phyloP scores from a whole-genome alignment of 1,284 basidiomycete genomes.

The Rhizoctonia solani region DNA sequence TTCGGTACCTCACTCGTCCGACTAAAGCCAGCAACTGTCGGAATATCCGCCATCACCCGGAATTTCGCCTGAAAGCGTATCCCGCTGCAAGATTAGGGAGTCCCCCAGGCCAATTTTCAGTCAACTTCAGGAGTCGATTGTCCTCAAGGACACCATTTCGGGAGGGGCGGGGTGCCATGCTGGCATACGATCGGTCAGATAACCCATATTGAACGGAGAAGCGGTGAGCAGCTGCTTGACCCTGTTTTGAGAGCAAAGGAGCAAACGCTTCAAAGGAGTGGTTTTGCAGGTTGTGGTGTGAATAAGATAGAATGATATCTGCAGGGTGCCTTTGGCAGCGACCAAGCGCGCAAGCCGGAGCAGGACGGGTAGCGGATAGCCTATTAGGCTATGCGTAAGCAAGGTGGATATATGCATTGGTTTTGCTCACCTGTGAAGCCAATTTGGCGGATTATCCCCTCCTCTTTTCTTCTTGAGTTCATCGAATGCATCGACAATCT shows the following conservation, averaged over 20 bases:
- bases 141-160: slow-evolving; percentile 52
- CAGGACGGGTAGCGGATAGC: slow-evolving; percentile 87
- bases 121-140: slow-evolving; percentile 42
- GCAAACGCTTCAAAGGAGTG: slow-evolving; percentile 65
- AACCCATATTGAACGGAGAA: slow-evolving; percentile 91
- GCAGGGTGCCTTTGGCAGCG: slow-evolving; percentile 66
- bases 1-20: slow-evolving; percentile 69
- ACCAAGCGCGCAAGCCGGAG: slow-evolving; percentile 82
- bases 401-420: not conserved
- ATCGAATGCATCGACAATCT: slow-evolving; percentile 71
- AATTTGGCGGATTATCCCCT: slow-evolving; percentile 77
- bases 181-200: slow-evolving; percentile 72
- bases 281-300: slow-evolving; percentile 87
- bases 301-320: slow-evolving; percentile 84
- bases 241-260: slow-evolving; percentile 58
- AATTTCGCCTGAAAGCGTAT: slow-evolving; percentile 60
- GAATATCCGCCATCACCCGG: slow-evolving; percentile 50
- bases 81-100: slow-evolving; percentile 73
- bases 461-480: slow-evolving; percentile 73
- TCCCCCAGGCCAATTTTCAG: slow-evolving; percentile 45
- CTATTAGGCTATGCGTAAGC: slow-evolving; percentile 49
- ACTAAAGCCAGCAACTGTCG: slow-evolving; percentile 78
- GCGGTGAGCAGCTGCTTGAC: slow-evolving; percentile 80
- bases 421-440: slow-evolving; percentile 76
- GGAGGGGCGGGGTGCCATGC: slow-evolving; percentile 85